Evolutionary conservation across 768 basidiomycete genomes (phyloP).

Genomic region (Naganishia vishniacii): DNA sequence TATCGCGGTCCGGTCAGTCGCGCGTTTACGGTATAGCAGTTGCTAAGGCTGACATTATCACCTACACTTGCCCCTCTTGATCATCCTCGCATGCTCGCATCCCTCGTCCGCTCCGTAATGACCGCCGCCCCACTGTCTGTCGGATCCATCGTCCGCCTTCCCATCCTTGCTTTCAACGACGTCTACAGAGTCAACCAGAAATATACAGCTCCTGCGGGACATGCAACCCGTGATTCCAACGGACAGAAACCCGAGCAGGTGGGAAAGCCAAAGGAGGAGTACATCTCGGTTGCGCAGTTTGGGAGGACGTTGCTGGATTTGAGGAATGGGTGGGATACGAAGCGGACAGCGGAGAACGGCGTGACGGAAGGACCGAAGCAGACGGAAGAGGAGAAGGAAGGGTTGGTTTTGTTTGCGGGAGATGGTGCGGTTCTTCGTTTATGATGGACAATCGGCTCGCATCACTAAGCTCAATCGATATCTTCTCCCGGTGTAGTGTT

Average conservation of each 20-base stretch:
- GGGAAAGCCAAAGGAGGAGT: slow-evolving; percentile 48
- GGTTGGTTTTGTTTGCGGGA: slow-evolving; percentile 77
- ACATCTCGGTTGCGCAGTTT: slow-evolving; percentile 84
- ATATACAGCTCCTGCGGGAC: slow-evolving; percentile 40
- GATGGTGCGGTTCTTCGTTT: slow-evolving; percentile 50
- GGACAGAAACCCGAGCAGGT: background rate
- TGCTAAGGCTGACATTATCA: too few species aligned
- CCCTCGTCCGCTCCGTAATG: too few species aligned
- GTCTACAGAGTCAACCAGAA: slow-evolving; percentile 76
- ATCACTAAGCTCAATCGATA: background rate
- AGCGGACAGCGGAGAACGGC: slow-evolving; percentile 10
- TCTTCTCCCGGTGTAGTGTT: slow-evolving; percentile 53
- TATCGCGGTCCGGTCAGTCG: too few species aligned
- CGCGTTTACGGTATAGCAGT: too few species aligned
- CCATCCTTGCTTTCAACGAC: slow-evolving; percentile 50
- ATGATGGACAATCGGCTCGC: background rate
- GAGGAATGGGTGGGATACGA: slow-evolving; percentile 55
- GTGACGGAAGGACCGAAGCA: slow-evolving; percentile 27
- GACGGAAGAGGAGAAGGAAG: slow-evolving; percentile 58
- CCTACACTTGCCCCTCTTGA: too few species aligned
- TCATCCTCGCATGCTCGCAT: too few species aligned
- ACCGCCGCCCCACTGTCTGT: too few species aligned
- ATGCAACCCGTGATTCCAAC: slow-evolving; percentile 28
- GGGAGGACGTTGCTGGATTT: slow-evolving; percentile 64
- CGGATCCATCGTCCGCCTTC: slow-evolving; percentile 27